Conservation (phyloP, 306 rosid genomes). For the Casuarina glauca region DNA sequence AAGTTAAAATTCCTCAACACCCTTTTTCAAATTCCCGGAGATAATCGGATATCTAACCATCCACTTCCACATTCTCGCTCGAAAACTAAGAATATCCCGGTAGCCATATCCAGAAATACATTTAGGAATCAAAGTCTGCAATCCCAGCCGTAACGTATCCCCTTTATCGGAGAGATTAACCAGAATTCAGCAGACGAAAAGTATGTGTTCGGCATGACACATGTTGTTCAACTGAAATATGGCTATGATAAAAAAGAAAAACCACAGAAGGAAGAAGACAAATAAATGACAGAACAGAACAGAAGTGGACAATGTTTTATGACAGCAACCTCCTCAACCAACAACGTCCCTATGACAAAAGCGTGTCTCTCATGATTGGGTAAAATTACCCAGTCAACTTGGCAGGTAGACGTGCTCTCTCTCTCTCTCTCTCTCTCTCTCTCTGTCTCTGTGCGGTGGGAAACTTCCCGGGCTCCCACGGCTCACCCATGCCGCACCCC, state of each 20-base stretch:
- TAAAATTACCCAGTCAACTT: slow-evolving; percentile 62
- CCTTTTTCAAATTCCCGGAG: slow-evolving; percentile 15
- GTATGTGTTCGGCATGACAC: neutral
- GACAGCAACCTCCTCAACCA: slow-evolving; percentile 29
- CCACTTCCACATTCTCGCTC: slow-evolving; percentile 6
- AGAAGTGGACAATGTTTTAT: slow-evolving; percentile 17
- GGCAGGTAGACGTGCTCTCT: slow-evolving; percentile 46
- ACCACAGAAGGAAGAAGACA: neutral
- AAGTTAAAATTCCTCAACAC: neutral
- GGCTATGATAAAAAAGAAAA: slow-evolving; percentile 28
- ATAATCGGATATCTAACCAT: slow-evolving; percentile 17
- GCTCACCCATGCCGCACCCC: neutral
- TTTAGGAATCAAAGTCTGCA: slow-evolving; percentile 29
- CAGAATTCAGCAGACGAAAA: neutral
- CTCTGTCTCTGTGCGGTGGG: slow-evolving; percentile 17
- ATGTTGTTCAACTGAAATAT: slow-evolving; percentile 17
- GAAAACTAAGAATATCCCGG: slow-evolving; percentile 17
- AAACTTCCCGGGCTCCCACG: slow-evolving; percentile 10
- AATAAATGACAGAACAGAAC: neutral
- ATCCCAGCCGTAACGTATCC: slow-evolving; percentile 17
- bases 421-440: slow-evolving; percentile 32
- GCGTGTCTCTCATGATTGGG: slow-evolving; percentile 60
- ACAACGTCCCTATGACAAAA: slow-evolving; percentile 28
- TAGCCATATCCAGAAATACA: slow-evolving; percentile 7
- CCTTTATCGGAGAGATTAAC: slow-evolving; percentile 30